Evolutionary conservation across 2,329 filamentous ascomycete genomes (phyloP).

Genomic region (Colletotrichum spinosum): DNA sequence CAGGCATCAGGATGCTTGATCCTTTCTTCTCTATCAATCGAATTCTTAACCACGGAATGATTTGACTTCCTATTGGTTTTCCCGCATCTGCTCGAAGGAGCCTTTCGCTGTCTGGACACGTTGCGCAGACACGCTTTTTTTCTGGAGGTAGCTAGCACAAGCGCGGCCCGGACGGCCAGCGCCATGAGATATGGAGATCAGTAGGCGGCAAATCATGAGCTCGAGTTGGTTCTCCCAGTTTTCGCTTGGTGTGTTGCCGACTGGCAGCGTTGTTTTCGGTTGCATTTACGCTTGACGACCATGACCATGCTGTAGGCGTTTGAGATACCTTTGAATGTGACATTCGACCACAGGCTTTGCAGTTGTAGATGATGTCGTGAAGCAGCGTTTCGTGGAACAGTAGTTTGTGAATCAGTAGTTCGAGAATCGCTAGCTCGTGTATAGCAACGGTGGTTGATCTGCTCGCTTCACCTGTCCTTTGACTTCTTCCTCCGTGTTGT

Average conservation of each 20-base stretch:
- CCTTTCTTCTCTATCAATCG: slow-evolving; percentile 21
- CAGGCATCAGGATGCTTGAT: slow-evolving; percentile 30
- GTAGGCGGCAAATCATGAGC: slow-evolving; percentile 36
- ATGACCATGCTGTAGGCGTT: slow-evolving; percentile 33
- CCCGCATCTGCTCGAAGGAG: slow-evolving; percentile 32
- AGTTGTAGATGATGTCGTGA: too few relatives aligned
- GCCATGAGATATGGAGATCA: slow-evolving; percentile 36
- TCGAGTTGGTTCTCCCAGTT: slow-evolving; percentile 21
- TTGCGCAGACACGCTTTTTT: slow-evolving; percentile 29
- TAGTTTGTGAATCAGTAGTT: not conserved
- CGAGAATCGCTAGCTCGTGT: not conserved
- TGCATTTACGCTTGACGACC: slow-evolving; percentile 19
- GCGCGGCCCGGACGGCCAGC: slow-evolving; percentile 27
- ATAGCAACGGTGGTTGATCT: not conserved
- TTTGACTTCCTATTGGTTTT: slow-evolving; percentile 36
- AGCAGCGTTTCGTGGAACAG: too few relatives aligned
- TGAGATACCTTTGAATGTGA: slow-evolving; percentile 33
- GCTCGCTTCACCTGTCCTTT: not conserved
- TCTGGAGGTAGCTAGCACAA: slow-evolving; percentile 37
- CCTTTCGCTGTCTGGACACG: slow-evolving; percentile 35
- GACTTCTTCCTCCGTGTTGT: not conserved
- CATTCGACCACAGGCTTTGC: too few relatives aligned
- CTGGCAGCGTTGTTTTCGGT: slow-evolving; percentile 2
- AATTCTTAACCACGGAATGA: slow-evolving; percentile 27
- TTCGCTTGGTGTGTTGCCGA: slow-evolving; percentile 6